Percentiles rank a stretch among this genome's conserved stretches.
Evolutionary conservation across 148 eudicot species (phyloP).

Genomic region (Vaccinium myrtillus): DNA sequence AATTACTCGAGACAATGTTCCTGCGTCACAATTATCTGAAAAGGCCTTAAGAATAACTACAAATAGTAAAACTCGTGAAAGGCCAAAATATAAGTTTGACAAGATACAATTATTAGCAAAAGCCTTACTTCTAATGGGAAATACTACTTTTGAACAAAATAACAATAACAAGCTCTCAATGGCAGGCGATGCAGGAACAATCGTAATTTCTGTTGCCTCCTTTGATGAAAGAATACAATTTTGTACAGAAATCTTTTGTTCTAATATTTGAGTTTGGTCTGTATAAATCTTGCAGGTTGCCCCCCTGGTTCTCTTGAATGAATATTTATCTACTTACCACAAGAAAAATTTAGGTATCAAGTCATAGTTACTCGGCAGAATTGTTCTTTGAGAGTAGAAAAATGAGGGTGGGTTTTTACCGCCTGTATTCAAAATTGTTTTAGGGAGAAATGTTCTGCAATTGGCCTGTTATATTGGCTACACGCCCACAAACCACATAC

Average conservation of each 20-base stretch:
- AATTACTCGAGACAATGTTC: neutral
- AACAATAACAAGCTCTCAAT: neutral
- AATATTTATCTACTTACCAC: neutral
- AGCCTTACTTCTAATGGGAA: neutral
- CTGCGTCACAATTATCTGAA: neutral
- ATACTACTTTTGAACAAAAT: neutral
- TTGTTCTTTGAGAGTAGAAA: neutral
- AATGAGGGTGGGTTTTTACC: neutral
- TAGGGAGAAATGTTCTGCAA: neutral
- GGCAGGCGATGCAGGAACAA: neutral
- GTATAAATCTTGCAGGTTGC: neutral
- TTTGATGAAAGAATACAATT: neutral
- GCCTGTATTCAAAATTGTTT: neutral
- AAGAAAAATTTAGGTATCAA: neutral
- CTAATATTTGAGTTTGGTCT: neutral
- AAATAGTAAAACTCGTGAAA: neutral
- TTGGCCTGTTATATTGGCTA: neutral
- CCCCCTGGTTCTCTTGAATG: neutral
- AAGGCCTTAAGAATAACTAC: neutral
- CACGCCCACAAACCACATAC: neutral
- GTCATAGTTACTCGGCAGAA: neutral
- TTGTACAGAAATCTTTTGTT: neutral
- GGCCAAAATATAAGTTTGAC: neutral
- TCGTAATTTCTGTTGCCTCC: neutral
- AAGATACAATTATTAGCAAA: neutral